A percentile compares a stretch with the other conserved stretches of the same genome.
Evolutionary conservation across 2,329 filamentous ascomycete species (phyloP).

Genomic region (Catunica adiposa): DNA sequence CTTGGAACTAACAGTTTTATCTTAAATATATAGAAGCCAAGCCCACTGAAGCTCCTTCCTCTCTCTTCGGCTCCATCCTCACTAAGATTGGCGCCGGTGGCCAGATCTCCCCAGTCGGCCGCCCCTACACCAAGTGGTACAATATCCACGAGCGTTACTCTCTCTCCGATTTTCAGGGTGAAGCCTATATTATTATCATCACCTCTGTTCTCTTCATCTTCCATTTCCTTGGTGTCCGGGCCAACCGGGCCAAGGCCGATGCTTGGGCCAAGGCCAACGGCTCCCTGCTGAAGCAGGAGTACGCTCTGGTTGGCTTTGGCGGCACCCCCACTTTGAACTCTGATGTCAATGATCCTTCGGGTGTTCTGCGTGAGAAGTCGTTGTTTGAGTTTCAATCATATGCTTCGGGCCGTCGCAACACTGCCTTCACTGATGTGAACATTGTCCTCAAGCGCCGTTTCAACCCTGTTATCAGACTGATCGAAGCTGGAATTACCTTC

Average conservation of each 20-base stretch:
- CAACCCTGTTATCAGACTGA: slow-evolving; percentile 49
- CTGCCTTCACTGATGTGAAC: slow-evolving; percentile 78
- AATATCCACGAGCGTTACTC: slow-evolving; percentile 84
- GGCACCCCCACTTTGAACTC: slow-evolving; percentile 32
- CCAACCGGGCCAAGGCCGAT: slow-evolving; percentile 66
- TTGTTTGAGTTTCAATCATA: slow-evolving; percentile 77
- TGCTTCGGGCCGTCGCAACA: slow-evolving; percentile 79
- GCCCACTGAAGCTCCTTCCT: slow-evolving; percentile 4
- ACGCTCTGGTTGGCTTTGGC: slow-evolving; percentile 69
- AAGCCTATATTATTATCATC: slow-evolving; percentile 64
- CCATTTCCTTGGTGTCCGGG: slow-evolving; percentile 64
- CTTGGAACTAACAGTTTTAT: neutral
- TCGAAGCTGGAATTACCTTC: slow-evolving; percentile 54
- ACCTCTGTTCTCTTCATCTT: slow-evolving; percentile 59
- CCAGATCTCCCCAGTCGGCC: slow-evolving; percentile 29
- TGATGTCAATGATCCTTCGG: slow-evolving; percentile 24
- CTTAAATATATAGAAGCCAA: neutral
- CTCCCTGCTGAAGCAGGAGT: slow-evolving; percentile 60
- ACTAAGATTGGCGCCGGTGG: slow-evolving; percentile 9
- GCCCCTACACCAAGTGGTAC: slow-evolving; percentile 89
- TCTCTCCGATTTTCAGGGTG: slow-evolving; percentile 68
- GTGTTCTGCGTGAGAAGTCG: slow-evolving; percentile 66
- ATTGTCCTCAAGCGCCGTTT: slow-evolving; percentile 70
- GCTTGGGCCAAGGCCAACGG: slow-evolving; percentile 65
- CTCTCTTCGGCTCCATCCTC: slow-evolving; percentile 6